These are phyloP conservation scores for Cryptococcus deneoformans DNA, from an alignment of 1,284 basidiomycete genomes.

Conservation along the genomic window DNA sequence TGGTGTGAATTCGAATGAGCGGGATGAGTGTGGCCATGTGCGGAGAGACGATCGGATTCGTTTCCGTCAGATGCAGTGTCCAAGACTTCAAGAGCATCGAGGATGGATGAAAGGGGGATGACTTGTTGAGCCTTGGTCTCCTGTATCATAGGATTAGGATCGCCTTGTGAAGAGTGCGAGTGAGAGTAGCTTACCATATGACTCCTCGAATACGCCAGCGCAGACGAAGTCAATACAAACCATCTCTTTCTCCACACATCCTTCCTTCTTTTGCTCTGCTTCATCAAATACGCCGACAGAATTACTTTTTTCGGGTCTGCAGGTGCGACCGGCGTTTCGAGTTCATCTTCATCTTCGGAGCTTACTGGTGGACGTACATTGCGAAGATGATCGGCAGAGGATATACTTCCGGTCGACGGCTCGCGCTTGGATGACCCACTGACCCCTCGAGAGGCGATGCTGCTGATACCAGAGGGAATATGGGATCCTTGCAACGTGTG, in stretches of 20 bases:
- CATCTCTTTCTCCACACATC: slow-evolving; percentile 94
- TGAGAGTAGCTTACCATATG: slow-evolving; percentile 67
- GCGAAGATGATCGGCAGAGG: slow-evolving; percentile 6
- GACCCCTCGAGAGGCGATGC: not conserved
- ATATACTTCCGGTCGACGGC: slow-evolving; percentile 9
- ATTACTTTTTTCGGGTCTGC: slow-evolving; percentile 68
- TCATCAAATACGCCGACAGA: slow-evolving; percentile 91
- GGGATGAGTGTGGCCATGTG: slow-evolving; percentile 5
- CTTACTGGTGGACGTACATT: slow-evolving; percentile 1
- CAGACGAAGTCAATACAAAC: slow-evolving; percentile 80
- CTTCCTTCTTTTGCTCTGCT: slow-evolving; percentile 72
- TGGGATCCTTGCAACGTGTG: slow-evolving; percentile 1
- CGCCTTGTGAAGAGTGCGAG: too few relatives aligned
- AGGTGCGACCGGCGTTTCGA: slow-evolving; percentile 3
- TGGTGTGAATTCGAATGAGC: slow-evolving; percentile 5
- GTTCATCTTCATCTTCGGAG: slow-evolving; percentile 14
- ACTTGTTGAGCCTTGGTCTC: slow-evolving; percentile 82
- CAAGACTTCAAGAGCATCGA: slow-evolving; percentile 85
- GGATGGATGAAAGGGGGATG: slow-evolving; percentile 77
- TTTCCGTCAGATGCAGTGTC: slow-evolving; percentile 14
- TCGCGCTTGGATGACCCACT: slow-evolving; percentile 8
- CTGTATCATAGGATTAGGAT: slow-evolving; percentile 50
- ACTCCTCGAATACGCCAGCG: slow-evolving; percentile 74
- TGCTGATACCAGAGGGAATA: slow-evolving; percentile 2
- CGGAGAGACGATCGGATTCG: slow-evolving; percentile 33